Base-by-base conservation (phyloP, 108 stramenopile genomes). In the Epithemia pelagica region DNA sequence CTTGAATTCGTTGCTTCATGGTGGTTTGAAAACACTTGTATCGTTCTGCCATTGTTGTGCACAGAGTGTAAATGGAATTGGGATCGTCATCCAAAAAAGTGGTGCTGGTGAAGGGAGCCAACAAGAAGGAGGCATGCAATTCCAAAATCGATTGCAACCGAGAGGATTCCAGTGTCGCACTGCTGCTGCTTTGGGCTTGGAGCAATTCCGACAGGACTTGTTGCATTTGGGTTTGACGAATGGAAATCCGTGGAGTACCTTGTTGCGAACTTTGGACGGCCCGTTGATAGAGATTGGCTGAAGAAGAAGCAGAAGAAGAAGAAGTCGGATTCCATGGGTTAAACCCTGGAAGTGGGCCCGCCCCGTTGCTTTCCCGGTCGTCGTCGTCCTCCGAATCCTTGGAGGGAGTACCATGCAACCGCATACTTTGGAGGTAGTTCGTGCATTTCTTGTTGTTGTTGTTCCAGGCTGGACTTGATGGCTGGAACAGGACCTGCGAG, bases 1-100 rank as follows among this genome's bases (percentile, higher is more conserved):
- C 31, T 52, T 60, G 51, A 28, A 81, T 32, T 56, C 80, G 46
- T 33, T 77, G 62, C 30, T 75, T 46, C 73, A 81, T 76, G 0
- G 68, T 66, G 27, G 29, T 59, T 59, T 72, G 61, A 32, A 74
- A 81, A 23, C 63, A 32, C 59, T 65, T 28, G 56, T 71, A 81
- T 32, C 73, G 60, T 37, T 77, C 67, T 24, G 26, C 20, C 27
- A 73, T 52, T 27, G 73, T 58, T 73, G 76, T 81, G 19, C 30
- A 56, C 51, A 70, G 64, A 20, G 67, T 65, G 65, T 77, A 81
- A 58, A 81, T 81, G 29, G 76, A 77, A 66, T 73, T 75, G 25
- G 69, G 60, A 54, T 73, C 80, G 37, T 46, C 37, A 46, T 46
- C 15, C 10, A 10, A 5, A 15, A 10, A 5, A 46, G 5, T 46